Conservation (phyloP, 352 stramenopile species). For the Globisporangium orthogonon region DNA sequence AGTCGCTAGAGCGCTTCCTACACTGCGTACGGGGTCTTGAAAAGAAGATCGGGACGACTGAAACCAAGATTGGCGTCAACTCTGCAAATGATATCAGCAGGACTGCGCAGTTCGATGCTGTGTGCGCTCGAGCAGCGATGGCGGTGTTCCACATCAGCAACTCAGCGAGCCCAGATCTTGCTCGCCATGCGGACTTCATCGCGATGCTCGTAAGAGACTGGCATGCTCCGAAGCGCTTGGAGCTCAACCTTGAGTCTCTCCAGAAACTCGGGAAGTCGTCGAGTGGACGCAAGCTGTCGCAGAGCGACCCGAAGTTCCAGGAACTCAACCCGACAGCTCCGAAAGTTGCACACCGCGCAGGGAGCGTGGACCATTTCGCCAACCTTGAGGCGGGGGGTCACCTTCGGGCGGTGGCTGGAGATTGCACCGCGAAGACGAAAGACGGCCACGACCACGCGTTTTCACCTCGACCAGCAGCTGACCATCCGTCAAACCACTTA, state of each 20-base stretch:
- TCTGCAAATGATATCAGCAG: not conserved
- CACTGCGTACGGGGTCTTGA: slow-evolving; percentile 37
- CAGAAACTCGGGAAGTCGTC: slow-evolving; percentile 28
- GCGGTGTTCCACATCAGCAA: slow-evolving; percentile 52
- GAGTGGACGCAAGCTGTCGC: slow-evolving; percentile 11
- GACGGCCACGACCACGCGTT: not conserved
- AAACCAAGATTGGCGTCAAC: not conserved
- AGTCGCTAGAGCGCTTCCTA: slow-evolving; percentile 62
- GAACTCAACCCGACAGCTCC: slow-evolving; percentile 6
- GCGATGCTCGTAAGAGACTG: slow-evolving; percentile 37
- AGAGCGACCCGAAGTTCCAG: slow-evolving; percentile 3
- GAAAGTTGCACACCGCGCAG: slow-evolving; percentile 1
- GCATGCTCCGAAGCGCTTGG: slow-evolving; percentile 52
- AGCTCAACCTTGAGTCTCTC: slow-evolving; percentile 68
- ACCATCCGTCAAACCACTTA: slow-evolving; percentile 9
- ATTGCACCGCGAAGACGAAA: not conserved
- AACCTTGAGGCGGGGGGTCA: not conserved
- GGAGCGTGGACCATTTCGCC: not conserved
- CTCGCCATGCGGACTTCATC: slow-evolving; percentile 36
- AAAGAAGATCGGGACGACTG: slow-evolving; percentile 20
- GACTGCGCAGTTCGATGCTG: slow-evolving; percentile 30
- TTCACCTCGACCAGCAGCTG: not conserved
- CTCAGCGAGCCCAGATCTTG: slow-evolving; percentile 7
- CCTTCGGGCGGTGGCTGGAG: not conserved
- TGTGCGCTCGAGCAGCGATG: slow-evolving; percentile 52